These are phyloP conservation scores for Clavispora carvajalis DNA, from an alignment of 805 yeast genomes.

Conservation along the genomic window DNA sequence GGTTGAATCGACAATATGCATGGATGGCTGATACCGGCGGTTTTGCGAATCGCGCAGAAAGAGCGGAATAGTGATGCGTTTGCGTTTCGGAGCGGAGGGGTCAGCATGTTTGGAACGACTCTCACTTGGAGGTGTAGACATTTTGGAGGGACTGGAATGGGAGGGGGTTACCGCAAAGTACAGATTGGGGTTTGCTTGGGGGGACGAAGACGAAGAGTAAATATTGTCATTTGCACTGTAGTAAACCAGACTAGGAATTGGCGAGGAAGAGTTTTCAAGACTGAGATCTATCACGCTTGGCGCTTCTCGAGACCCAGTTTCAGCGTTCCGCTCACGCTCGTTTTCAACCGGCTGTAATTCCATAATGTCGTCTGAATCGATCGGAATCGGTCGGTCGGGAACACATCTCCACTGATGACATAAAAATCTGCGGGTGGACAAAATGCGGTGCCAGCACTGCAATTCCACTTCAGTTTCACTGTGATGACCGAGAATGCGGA, in stretches of 20 bases:
- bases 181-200: no score
- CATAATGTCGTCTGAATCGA: background rate
- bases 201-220: background rate
- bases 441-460: slow-evolving; percentile 22
- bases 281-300: no score
- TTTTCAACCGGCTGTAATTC: background rate
- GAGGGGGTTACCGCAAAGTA: no score
- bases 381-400: background rate
- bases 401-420: slow-evolving; percentile 23
- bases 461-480: slow-evolving; percentile 22
- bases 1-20: background rate
- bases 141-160: no score
- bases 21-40: background rate
- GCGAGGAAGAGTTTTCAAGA: background rate
- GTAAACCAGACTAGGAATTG: background rate
- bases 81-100: background rate
- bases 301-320: no score
- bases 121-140: no score
- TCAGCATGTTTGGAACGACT: no score
- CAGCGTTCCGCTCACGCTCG: no score
- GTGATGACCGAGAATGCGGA: slow-evolving; percentile 13
- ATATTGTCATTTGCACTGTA: background rate
- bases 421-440: slow-evolving; percentile 18
- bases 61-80: background rate
- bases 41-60: background rate